A percentile compares a stretch with the other conserved stretches of the same genome.
Conservation (phyloP, 2,329 filamentous ascomycete genomes). For the Paramyrothecium sp. region DNA sequence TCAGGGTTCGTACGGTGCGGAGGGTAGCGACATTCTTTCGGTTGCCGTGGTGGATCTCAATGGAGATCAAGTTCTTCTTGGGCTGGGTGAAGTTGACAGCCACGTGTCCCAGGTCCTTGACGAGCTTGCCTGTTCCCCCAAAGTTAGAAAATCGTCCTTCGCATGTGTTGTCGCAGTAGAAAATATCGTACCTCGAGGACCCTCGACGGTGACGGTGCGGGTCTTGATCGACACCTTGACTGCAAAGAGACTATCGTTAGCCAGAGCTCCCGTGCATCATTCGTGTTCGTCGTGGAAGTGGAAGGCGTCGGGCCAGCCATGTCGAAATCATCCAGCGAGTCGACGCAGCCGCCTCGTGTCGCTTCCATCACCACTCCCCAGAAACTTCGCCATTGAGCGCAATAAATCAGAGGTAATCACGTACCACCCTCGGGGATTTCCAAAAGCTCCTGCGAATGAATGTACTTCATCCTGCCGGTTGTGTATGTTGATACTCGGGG, state of each 20-base stretch:
- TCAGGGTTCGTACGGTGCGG: conserved; percentile 94
- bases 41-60: conserved; percentile 97
- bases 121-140: conserved; percentile 72
- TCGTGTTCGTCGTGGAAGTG: conserved; percentile 8
- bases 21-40: conserved; percentile 98
- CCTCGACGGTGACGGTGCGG: conserved; percentile 93
- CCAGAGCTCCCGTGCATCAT: conserved; percentile 9
- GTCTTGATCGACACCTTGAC: conserved; percentile 99
- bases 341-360: background rate
- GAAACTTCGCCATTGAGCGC: background rate
- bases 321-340: background rate
- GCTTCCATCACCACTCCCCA: background rate
- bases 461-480: conserved; percentile 96
- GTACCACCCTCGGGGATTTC: conserved; percentile 95
- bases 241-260: conserved; percentile 43
- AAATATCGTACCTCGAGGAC: conserved; percentile 72
- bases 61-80: conserved; percentile 83
- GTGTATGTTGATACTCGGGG: conserved; percentile 43
- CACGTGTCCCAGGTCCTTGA: conserved; percentile 95
- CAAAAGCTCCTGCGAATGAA: conserved; percentile 96
- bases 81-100: conserved; percentile 93
- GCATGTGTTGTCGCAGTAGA: background rate
- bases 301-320: background rate
- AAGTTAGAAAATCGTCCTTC: conserved; percentile 9
- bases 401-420: conserved; percentile 38